A percentile compares a stretch with the other conserved stretches of the same genome.
Conservation (phyloP, 225 moss, liverwort and hornwort species). For the Straminergon stramineum region DNA sequence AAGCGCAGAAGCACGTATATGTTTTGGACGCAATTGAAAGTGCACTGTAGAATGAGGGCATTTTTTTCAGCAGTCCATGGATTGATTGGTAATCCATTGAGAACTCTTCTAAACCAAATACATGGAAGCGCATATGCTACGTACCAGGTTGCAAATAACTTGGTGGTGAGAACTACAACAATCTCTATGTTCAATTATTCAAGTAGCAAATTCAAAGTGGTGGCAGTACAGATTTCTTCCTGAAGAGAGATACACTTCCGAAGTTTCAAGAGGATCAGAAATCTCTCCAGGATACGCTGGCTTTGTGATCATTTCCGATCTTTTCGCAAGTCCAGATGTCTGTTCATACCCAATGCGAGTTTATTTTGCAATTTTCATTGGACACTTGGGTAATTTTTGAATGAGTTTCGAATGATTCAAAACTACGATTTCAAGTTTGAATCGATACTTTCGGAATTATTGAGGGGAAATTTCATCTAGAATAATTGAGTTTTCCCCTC, state of each 20-base stretch:
- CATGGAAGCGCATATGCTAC: too few species aligned
- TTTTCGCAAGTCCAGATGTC: background rate
- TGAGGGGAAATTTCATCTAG: background rate
- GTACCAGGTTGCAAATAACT: background rate
- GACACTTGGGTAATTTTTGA: too few species aligned
- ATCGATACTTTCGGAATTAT: background rate
- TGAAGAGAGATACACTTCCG: background rate
- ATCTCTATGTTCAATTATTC: background rate
- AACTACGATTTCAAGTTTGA: background rate
- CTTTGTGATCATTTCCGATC: background rate
- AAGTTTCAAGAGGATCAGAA: background rate
- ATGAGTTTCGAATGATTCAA: background rate
- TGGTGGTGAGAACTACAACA: background rate
- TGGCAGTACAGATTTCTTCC: background rate
- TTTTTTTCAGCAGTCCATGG: background rate
- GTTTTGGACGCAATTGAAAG: background rate
- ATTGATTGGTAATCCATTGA: background rate
- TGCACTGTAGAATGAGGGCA: background rate
- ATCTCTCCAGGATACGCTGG: background rate
- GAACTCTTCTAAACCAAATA: background rate
- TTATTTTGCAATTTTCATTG: background rate
- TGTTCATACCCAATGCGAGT: background rate
- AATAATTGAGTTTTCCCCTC: background rate
- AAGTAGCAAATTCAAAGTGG: background rate
- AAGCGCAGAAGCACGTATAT: background rate